Percentiles rank a stretch among this genome's conserved stretches.
These are phyloP conservation scores for Phalaenopsis hybrid DNA, from an alignment of 116 monocot genomes.

Conservation along the genomic window DNA sequence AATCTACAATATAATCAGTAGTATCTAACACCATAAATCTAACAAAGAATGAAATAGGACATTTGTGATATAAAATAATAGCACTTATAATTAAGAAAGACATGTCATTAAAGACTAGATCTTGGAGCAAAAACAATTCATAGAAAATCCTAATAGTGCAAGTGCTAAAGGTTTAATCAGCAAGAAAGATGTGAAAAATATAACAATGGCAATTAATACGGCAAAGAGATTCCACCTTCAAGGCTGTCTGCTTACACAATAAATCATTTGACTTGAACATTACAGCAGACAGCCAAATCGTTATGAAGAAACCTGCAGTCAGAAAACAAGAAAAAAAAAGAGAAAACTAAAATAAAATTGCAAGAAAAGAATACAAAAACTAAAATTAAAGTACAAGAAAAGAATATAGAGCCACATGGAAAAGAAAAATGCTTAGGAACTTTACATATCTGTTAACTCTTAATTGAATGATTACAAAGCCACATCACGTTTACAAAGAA, in stretches of 20 bases:
- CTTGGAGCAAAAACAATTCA: not conserved
- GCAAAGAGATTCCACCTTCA: constrained; percentile 45
- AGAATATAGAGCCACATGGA: too few relatives aligned
- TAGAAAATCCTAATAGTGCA: not conserved
- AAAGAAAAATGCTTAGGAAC: not conserved
- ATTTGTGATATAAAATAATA: not conserved
- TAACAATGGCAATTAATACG: not conserved
- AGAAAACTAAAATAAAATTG: not conserved
- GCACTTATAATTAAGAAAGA: not conserved
- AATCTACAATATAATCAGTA: not conserved
- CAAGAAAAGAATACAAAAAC: not conserved
- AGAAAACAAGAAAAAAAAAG: constrained; percentile 3
- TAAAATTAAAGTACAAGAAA: not conserved
- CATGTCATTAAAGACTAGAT: not conserved
- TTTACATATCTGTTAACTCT: too few relatives aligned
- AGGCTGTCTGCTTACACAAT: constrained; percentile 73
- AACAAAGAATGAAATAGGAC: not conserved
- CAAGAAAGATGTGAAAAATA: not conserved
- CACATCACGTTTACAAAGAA: too few relatives aligned
- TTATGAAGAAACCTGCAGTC: constrained; percentile 75
- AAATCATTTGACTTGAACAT: constrained; percentile 96
- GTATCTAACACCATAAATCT: not conserved
- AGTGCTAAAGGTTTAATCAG: not conserved
- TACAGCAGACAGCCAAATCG: constrained; percentile 82
- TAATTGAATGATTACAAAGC: too few relatives aligned